These are phyloP conservation scores for Rhizoclosmatium globosum DNA, from an alignment of 192 early-diverging fungal species.

Conservation along the genomic window DNA sequence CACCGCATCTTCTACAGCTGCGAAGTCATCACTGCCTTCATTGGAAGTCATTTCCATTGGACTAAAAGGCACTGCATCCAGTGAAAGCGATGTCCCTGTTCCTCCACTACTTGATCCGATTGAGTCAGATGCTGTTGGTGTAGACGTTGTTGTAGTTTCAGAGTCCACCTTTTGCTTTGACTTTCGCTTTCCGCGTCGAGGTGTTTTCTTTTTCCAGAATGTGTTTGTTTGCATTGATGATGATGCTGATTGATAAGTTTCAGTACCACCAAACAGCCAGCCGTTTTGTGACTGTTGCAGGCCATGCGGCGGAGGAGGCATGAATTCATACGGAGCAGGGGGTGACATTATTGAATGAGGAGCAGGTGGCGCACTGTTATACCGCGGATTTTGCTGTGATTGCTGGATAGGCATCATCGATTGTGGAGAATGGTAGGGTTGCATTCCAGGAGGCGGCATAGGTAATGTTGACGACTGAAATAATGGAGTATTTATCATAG, in stretches of 20 bases:
- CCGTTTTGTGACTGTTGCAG: constrained; percentile 7
- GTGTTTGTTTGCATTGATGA: neutral
- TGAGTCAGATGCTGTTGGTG: neutral
- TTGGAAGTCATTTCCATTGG: neutral
- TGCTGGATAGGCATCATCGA: neutral
- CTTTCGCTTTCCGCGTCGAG: neutral
- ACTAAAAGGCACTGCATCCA: neutral
- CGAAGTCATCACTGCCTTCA: neutral
- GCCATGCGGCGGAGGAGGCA: neutral
- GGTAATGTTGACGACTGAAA: neutral
- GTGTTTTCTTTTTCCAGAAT: neutral
- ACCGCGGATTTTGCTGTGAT: neutral
- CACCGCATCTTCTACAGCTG: neutral
- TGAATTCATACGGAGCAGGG: neutral
- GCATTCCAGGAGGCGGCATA: neutral
- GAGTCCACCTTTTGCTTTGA: neutral
- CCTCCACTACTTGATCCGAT: neutral
- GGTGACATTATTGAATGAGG: too few relatives aligned
- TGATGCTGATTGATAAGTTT: neutral
- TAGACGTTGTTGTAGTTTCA: neutral
- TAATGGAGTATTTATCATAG: neutral
- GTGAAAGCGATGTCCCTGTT: neutral
- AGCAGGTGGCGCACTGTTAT: too few relatives aligned
- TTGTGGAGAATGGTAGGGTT: neutral
- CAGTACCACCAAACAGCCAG: constrained; percentile 2